Conservation (phyloP, 257 asterid genomes). For the Datura wrightii region DNA sequence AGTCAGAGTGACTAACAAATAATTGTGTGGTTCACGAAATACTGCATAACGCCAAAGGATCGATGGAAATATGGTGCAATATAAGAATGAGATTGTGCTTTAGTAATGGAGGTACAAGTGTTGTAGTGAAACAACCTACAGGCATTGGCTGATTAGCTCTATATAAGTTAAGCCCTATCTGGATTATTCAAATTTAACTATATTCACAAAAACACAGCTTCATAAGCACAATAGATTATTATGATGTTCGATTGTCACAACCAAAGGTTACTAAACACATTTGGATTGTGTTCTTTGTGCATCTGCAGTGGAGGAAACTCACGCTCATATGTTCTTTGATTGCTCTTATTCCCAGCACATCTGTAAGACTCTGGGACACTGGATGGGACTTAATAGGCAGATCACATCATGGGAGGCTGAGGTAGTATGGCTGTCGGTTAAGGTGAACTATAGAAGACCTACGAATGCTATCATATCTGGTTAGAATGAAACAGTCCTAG, state of each 20-base stretch:
- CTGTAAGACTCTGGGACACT: not conserved
- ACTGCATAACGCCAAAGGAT: slow-evolving; percentile 19
- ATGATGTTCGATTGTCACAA: not conserved
- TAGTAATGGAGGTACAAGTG: slow-evolving; percentile 11
- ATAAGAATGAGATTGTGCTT: slow-evolving; percentile 9
- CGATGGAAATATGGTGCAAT: not conserved
- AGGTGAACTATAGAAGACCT: slow-evolving; percentile 24
- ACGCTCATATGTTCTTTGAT: not conserved
- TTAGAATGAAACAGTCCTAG: not conserved
- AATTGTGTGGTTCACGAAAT: not conserved
- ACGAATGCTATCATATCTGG: not conserved
- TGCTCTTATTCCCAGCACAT: not conserved
- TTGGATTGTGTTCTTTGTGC: slow-evolving; percentile 14
- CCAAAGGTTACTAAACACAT: slow-evolving; percentile 10
- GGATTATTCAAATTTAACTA: slow-evolving; percentile 8
- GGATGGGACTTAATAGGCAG: slow-evolving; percentile 1
- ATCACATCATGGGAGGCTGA: not conserved
- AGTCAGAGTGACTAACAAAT: slow-evolving; percentile 21
- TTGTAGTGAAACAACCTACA: not conserved
- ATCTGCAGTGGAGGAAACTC: not conserved
- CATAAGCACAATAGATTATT: slow-evolving; percentile 18
- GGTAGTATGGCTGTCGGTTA: not conserved
- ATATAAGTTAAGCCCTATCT: not conserved
- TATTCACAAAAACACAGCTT: not conserved
- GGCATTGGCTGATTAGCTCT: not conserved